Base-by-base conservation (phyloP, 331 rosid species). In the Spiraea crenata region DNA sequence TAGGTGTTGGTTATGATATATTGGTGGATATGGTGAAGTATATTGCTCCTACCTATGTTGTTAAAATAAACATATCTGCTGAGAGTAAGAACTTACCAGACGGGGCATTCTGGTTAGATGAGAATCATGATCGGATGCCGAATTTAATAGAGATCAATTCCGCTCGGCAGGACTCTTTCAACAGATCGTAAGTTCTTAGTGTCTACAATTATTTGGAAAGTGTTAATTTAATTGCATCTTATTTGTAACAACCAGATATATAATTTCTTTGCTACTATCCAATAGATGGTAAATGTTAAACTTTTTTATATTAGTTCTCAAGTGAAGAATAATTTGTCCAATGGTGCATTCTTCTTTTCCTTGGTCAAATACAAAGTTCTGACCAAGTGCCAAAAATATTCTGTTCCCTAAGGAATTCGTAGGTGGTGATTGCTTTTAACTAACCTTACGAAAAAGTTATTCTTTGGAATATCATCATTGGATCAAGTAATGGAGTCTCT, bases 101-200 rank as follows among this genome's bases (percentile, higher is more conserved):
- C 13, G 99, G 99, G 67, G 74, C 74, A 48, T 93, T 93, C 81
- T 91, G 97, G 97, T 75, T 79, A 50, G 90, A 82, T 62, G 84
- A 74, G 71, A 82, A 76, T 58, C 15, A 54, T 38, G 67, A 67
- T 41, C 82, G 44, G 71, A 66, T 66, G 55, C 19, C 73, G 16
- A 86, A 85, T 77, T 78, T 91, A 70, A 89, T 91, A 11, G 96
- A 89, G 84, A 87, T 91, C 67, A 70, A 62, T 67, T 77, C 97
- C 46, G 96, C 96, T 86, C 89, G 76, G 68, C 91, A 72, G 61
- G 97, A 93, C 76, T 85, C 85, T 20, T 75, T 76, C 72, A 85
- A 87, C 76, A 82, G 91, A 84, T 77, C 92, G 97, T 93, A 89
- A 91, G 97, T 65, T 70, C 57, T 38, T 55, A 39, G 38, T 46